These are phyloP conservation scores for Chaetoscypha palmicola DNA, from an alignment of 2,329 filamentous ascomycete genomes.

Conservation along the genomic window DNA sequence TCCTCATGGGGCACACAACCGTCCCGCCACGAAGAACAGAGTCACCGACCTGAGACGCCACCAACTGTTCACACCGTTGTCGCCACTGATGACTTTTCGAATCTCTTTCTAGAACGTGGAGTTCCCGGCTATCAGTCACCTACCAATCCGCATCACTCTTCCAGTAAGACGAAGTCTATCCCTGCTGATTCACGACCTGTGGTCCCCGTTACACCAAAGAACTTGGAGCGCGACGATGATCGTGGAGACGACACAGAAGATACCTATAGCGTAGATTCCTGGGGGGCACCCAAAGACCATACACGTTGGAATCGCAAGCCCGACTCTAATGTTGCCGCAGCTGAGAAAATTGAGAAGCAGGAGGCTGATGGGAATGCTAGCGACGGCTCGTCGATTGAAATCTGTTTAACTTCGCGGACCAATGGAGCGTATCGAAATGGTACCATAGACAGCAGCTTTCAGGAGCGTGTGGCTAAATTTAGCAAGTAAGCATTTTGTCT, in stretches of 20 bases:
- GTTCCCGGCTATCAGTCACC: slow-evolving; percentile 15
- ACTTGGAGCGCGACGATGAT: slow-evolving; percentile 1
- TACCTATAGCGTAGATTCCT: slow-evolving; percentile 14
- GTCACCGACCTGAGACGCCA: slow-evolving; percentile 1
- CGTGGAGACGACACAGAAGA: slow-evolving; percentile 11
- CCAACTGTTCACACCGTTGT: background rate
- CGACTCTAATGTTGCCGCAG: background rate
- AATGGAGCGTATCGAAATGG: slow-evolving; percentile 14
- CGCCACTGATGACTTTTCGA: slow-evolving; percentile 11
- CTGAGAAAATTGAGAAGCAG: slow-evolving; percentile 1
- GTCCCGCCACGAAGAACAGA: background rate
- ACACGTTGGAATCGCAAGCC: slow-evolving; percentile 2
- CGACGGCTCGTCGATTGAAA: slow-evolving; percentile 19
- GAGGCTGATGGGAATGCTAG: slow-evolving; percentile 7
- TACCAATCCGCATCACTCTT: background rate
- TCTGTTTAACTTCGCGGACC: slow-evolving; percentile 13
- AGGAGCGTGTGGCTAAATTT: slow-evolving; percentile 22
- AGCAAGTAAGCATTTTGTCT: slow-evolving; percentile 18
- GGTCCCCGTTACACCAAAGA: slow-evolving; percentile 8
- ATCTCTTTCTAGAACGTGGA: slow-evolving; percentile 12
- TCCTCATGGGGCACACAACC: background rate
- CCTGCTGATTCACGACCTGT: background rate
- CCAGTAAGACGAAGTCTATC: background rate
- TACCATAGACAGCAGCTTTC: slow-evolving; percentile 13
- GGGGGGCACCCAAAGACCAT: slow-evolving; percentile 7